Conservation (phyloP, 495 filamentous ascomycete genomes). For the Thermothielavioides terrestris region DNA sequence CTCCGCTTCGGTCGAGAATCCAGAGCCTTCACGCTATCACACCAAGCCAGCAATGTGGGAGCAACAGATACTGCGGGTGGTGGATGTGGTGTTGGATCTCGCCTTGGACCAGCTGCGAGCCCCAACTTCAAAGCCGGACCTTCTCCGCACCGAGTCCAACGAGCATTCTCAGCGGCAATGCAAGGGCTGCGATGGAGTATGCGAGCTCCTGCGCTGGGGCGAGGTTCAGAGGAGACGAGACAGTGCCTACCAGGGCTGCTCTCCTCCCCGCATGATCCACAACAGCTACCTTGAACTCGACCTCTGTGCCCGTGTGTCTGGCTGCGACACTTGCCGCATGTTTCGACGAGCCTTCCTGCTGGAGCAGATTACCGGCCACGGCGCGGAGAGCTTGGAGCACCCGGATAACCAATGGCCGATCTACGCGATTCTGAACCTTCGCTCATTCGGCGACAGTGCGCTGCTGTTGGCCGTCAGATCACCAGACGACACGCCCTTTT, state of each 20-base stretch:
- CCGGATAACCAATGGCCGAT: conserved; percentile 18
- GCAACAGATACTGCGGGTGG: neutral
- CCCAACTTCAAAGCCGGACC: conserved; percentile 1
- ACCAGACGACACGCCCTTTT: conserved; percentile 5
- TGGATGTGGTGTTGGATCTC: neutral
- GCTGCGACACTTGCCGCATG: conserved; percentile 23
- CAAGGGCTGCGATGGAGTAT: conserved; percentile 19
- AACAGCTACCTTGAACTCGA: conserved; percentile 23
- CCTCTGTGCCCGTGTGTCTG: conserved; percentile 13
- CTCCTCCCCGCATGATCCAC: conserved; percentile 17
- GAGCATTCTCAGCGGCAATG: conserved; percentile 20
- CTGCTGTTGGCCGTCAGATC: conserved; percentile 15
- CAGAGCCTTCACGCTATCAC: neutral
- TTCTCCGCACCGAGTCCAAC: conserved; percentile 13
- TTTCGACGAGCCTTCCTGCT: conserved; percentile 23
- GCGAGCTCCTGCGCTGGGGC: conserved; percentile 24
- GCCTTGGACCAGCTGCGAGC: neutral
- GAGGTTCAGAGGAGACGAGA: conserved; percentile 19
- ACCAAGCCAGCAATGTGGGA: neutral
- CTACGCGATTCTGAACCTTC: conserved; percentile 12
- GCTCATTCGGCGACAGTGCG: conserved; percentile 5
- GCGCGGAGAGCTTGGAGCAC: conserved; percentile 12
- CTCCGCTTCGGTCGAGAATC: no score
- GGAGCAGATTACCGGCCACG: conserved; percentile 20
- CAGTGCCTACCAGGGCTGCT: conserved; percentile 12